Percentiles rank a stretch among this genome's conserved stretches.
phyloP scores from a whole-genome alignment of 2,329 filamentous ascomycete genomes.

The Trichoderma citrinoviride region DNA sequence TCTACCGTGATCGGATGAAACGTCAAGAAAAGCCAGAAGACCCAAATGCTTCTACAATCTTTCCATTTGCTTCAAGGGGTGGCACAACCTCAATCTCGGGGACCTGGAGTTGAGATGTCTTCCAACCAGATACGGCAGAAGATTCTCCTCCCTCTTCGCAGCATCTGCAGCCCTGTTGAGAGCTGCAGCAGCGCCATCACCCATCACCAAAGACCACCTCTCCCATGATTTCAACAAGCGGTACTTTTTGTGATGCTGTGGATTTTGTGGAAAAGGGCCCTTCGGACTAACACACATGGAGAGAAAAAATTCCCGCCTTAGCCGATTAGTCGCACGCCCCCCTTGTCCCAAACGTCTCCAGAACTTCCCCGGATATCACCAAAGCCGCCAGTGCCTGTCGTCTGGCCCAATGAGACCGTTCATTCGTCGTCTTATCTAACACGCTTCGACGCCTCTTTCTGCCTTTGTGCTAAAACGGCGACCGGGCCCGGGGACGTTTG shows the following conservation, averaged over 20 bases:
- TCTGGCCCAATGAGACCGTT: neutral
- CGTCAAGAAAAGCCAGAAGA: neutral
- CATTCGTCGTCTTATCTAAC: neutral
- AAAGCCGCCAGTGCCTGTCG: neutral
- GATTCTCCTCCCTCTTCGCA: neutral
- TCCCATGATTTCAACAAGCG: neutral
- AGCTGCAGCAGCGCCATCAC: neutral
- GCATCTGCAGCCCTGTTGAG: neutral
- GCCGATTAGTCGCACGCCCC: conserved; percentile 8
- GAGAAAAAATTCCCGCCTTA: conserved; percentile 9
- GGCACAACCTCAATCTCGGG: neutral
- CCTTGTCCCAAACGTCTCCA: neutral
- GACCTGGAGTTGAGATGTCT: neutral
- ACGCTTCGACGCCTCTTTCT: neutral
- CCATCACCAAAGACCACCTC: neutral
- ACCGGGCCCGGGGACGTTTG: conserved; percentile 1
- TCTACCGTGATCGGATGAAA: conserved; percentile 16
- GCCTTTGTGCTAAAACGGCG: neutral
- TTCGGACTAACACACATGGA: neutral
- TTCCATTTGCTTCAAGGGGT: neutral
- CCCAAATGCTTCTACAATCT: neutral
- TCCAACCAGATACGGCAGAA: neutral
- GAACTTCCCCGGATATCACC: conserved; percentile 16
- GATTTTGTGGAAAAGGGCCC: neutral
- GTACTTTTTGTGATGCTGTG: conserved; percentile 1